phyloP scores from a whole-genome alignment of 2,329 filamentous ascomycete genomes.

The Sporothrix mexicana region DNA sequence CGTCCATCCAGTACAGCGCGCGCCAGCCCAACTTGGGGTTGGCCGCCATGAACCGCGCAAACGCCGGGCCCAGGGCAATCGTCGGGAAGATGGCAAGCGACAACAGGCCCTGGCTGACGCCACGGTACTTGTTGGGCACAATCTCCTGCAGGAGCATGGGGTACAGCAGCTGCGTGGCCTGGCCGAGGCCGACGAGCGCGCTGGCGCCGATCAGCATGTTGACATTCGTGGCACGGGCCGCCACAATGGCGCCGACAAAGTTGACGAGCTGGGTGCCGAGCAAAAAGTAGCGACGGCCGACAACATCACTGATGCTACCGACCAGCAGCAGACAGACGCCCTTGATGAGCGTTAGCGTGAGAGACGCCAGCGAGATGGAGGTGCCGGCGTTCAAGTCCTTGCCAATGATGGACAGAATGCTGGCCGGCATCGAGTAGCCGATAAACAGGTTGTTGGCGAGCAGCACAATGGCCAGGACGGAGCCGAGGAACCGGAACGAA shows the following conservation, averaged over 20 bases:
- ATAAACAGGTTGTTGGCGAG: conserved; percentile 31
- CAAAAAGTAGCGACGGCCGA: conserved; percentile 30
- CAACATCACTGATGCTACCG: conserved; percentile 29
- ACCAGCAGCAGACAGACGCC: conserved; percentile 29
- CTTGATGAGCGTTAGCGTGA: conserved; percentile 27
- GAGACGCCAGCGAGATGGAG: not conserved
- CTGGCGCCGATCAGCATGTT: conserved; percentile 29
- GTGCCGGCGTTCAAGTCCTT: conserved; percentile 17
- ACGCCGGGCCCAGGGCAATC: conserved; percentile 31
- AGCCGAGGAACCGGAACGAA: conserved; percentile 27
- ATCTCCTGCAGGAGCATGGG: conserved; percentile 30
- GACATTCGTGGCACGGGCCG: conserved; percentile 26
- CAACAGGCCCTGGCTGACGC: conserved; percentile 35
- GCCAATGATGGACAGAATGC: conserved; percentile 25
- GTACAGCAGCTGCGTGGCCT: conserved; percentile 26
- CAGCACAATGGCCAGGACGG: conserved; percentile 27
- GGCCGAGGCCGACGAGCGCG: conserved; percentile 26
- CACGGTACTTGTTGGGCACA: conserved; percentile 32
- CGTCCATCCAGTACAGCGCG: conserved; percentile 27
- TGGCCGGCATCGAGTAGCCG: conserved; percentile 31
- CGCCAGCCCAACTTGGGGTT: conserved; percentile 29
- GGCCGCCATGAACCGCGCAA: conserved; percentile 35
- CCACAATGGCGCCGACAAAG: conserved; percentile 28
- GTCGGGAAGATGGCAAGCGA: conserved; percentile 37
- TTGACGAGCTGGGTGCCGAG: conserved; percentile 28